Conservation (phyloP, 1,284 basidiomycete genomes). For the Tetrapyrgos nigripes region DNA sequence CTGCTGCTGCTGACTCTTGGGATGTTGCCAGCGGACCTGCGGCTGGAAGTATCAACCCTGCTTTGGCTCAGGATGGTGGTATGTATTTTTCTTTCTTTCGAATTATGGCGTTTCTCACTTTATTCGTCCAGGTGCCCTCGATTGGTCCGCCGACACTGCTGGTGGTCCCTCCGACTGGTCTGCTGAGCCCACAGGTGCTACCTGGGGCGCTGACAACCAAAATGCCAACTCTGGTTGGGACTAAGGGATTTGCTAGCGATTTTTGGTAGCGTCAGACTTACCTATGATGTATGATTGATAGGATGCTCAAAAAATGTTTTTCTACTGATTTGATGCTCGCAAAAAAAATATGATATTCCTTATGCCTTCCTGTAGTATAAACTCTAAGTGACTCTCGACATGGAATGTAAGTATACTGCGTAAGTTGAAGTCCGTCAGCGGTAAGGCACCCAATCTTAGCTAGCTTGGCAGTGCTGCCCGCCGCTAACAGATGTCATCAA, state of each 20-base stretch:
- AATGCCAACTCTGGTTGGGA: slow-evolving; percentile 36
- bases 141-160: slow-evolving; percentile 81
- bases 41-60: slow-evolving; percentile 79
- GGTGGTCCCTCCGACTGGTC: slow-evolving; percentile 80
- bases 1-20: slow-evolving; percentile 72
- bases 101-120: slow-evolving; percentile 5
- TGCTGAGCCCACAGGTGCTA: slow-evolving; percentile 69
- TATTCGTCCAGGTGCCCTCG: slow-evolving; percentile 66
- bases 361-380: neutral
- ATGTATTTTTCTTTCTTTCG: slow-evolving; percentile 31
- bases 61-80: slow-evolving; percentile 73
- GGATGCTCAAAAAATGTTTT: slow-evolving; percentile 1
- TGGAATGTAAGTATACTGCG: no score
- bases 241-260: neutral
- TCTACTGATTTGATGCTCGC: neutral
- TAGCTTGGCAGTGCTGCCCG: no score
- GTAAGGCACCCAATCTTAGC: neutral
- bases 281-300: slow-evolving; percentile 1
- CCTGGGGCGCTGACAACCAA: slow-evolving; percentile 65
- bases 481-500: neutral
- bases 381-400: no score
- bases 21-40: slow-evolving; percentile 74
- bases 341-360: slow-evolving; percentile 8
- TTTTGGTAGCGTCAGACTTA: neutral
- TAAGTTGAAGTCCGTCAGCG: no score